phyloP scores from a whole-genome alignment of 257 asterid species.

The Fraxinus quadrangulata region DNA sequence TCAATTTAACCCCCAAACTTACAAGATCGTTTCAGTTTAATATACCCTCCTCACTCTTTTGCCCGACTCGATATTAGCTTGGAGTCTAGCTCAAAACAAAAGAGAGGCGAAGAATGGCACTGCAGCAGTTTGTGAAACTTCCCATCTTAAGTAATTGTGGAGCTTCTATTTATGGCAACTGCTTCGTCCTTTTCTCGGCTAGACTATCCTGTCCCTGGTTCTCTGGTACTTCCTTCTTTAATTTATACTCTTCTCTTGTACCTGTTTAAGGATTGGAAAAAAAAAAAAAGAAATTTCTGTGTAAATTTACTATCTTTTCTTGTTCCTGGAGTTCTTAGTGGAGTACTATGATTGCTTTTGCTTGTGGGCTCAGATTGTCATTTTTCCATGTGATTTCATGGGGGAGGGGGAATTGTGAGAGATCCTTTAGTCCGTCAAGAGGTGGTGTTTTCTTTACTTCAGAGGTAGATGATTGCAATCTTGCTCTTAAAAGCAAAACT shows the following conservation, averaged over 20 bases:
- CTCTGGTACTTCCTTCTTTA: slow-evolving; percentile 40
- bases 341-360: no score
- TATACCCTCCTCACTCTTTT: no score
- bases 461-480: no score
- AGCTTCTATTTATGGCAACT: slow-evolving; percentile 30
- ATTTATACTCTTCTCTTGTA: neutral
- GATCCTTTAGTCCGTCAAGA: no score
- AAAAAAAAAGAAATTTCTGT: neutral
- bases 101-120: slow-evolving; percentile 38
- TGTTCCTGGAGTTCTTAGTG: neutral
- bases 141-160: slow-evolving; percentile 42
- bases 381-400: no score
- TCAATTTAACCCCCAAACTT: neutral
- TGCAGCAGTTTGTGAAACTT: slow-evolving; percentile 49
- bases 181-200: slow-evolving; percentile 32
- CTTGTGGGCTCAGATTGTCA: no score
- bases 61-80: neutral
- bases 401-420: no score
- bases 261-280: neutral
- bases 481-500: no score
- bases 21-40: neutral
- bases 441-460: no score
- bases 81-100: neutral
- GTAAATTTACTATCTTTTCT: neutral
- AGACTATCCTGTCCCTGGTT: slow-evolving; percentile 27